These are phyloP conservation scores for Penicilliopsis zonata DNA, from an alignment of 495 filamentous ascomycete genomes.

Conservation along the genomic window DNA sequence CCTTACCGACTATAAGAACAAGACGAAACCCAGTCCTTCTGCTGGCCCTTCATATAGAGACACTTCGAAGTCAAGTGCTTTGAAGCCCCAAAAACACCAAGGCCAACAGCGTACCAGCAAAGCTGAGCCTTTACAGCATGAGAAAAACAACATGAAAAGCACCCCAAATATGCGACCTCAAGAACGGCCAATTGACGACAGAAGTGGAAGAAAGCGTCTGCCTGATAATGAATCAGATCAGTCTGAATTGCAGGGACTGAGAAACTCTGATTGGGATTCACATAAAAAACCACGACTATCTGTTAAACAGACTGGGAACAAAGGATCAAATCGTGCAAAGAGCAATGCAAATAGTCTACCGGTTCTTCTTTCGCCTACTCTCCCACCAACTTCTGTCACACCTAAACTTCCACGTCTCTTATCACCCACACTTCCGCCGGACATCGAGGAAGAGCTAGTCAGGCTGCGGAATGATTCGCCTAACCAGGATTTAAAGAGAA, in stretches of 20 bases:
- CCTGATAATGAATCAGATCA: conserved; percentile 13
- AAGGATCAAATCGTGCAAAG: conserved; percentile 11
- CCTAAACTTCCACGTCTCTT: conserved; percentile 26
- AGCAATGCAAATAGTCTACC: conserved; percentile 15
- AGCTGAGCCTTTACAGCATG: conserved; percentile 8
- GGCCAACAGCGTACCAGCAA: conserved; percentile 10
- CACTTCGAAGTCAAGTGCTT: conserved; percentile 6
- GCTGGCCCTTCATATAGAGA: conserved; percentile 14
- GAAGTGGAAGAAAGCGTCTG: conserved; percentile 17
- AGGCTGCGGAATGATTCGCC: conserved; percentile 15
- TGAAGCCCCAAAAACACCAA: conserved; percentile 7
- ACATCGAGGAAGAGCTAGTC: conserved; percentile 36
- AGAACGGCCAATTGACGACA: conserved; percentile 10
- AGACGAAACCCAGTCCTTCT: conserved; percentile 18
- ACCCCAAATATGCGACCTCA: conserved; percentile 9
- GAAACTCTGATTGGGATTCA: conserved; percentile 10
- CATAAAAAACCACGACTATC: conserved; percentile 22
- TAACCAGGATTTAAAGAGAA: conserved; percentile 4
- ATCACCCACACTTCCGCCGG: conserved; percentile 35
- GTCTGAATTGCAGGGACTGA: conserved; percentile 5
- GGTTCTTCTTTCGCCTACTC: conserved; percentile 29
- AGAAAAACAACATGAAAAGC: conserved; percentile 5
- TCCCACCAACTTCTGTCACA: conserved; percentile 22
- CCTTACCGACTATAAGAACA: conserved; percentile 37
- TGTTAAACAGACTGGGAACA: conserved; percentile 12